These are phyloP conservation scores for Rosa multiflora DNA, from an alignment of 306 rosid genomes.

Conservation along the genomic window DNA sequence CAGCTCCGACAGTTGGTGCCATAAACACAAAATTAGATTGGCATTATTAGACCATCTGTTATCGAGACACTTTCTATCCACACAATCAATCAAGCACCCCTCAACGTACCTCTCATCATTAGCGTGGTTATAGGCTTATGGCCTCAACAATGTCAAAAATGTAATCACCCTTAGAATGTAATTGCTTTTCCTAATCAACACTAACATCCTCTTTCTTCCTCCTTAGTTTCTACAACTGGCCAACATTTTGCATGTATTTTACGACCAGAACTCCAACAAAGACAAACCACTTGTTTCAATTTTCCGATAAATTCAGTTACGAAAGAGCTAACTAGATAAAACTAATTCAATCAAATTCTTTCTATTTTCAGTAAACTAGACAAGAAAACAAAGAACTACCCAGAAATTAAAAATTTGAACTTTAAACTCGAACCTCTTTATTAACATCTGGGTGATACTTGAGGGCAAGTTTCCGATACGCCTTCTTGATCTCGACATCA, in stretches of 20 bases:
- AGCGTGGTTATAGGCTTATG: background rate
- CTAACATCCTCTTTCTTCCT: background rate
- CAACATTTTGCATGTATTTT: background rate
- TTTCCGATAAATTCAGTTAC: background rate
- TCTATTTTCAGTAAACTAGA: background rate
- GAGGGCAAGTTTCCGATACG: slow-evolving; percentile 93
- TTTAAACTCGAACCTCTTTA: slow-evolving; percentile 51
- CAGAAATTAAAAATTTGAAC: background rate
- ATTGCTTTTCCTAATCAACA: background rate
- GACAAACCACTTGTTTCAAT: background rate
- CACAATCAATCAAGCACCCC: background rate
- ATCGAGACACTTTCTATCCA: background rate
- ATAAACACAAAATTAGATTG: slow-evolving; percentile 12
- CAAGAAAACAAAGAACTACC: background rate
- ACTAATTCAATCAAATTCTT: background rate
- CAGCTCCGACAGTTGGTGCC: background rate
- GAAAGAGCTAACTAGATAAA: background rate
- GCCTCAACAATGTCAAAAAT: background rate
- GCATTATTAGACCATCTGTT: background rate
- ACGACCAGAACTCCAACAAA: background rate
- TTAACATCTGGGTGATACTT: slow-evolving; percentile 97
- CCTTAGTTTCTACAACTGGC: background rate
- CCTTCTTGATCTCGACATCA: slow-evolving; percentile 68
- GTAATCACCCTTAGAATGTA: background rate
- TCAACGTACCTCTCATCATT: background rate